These are phyloP conservation scores for Fusarium tjaetaba DNA, from an alignment of 2,329 filamentous ascomycete genomes.

Conservation along the genomic window DNA sequence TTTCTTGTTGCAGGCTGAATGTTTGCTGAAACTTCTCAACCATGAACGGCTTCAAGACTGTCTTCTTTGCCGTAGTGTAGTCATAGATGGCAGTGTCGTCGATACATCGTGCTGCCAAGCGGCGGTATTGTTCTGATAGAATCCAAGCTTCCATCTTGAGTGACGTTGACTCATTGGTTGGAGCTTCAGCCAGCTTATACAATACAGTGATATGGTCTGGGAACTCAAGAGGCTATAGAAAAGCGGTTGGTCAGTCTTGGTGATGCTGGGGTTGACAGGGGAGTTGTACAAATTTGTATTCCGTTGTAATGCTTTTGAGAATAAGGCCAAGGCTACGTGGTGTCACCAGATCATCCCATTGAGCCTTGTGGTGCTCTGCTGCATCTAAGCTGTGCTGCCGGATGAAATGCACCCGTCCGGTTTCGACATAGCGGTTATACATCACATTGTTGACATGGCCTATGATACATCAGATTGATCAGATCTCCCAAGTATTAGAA, in stretches of 20 bases:
- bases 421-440: conserved; percentile 35
- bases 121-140: conserved; percentile 17
- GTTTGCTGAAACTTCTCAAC: conserved; percentile 24
- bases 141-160: conserved; percentile 31
- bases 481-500: accelerated
- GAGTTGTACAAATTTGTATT: conserved; percentile 23
- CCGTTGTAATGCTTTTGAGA: conserved; percentile 28
- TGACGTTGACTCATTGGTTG: conserved; percentile 22
- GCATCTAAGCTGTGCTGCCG: conserved; percentile 17
- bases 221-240: conserved; percentile 11
- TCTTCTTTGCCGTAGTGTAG: conserved; percentile 11
- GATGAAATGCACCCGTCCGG: conserved; percentile 17
- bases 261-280: accelerated
- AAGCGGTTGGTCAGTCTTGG: background rate
- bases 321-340: conserved; percentile 20
- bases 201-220: conserved; percentile 22
- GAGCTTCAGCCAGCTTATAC: conserved; percentile 19
- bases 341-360: conserved; percentile 21
- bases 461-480: background rate
- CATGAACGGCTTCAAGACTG: conserved; percentile 27
- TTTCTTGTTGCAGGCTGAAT: background rate
- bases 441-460: conserved; percentile 33
- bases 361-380: background rate
- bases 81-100: conserved; percentile 32
- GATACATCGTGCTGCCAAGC: conserved; percentile 20